phyloP scores from a whole-genome alignment of 495 filamentous ascomycete species.

The Hyaloscypha variabilis region DNA sequence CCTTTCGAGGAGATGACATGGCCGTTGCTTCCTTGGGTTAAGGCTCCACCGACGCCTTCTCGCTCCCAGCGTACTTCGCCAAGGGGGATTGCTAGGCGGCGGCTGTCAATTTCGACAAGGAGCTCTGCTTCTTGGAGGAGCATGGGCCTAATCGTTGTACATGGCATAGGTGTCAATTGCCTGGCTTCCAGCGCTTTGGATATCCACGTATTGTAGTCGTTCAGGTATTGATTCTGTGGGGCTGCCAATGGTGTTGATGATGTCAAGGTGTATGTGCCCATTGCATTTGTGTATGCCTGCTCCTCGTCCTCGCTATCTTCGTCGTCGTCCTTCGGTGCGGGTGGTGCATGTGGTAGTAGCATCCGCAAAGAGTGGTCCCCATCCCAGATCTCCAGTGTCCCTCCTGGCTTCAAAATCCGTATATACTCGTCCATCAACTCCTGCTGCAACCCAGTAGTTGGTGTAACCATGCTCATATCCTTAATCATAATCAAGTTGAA shows the following conservation, averaged over 20 bases:
- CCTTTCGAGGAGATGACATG: slow-evolving; percentile 31
- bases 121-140: slow-evolving; percentile 77
- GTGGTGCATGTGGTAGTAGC: slow-evolving; percentile 73
- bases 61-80: slow-evolving; percentile 89
- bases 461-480: slow-evolving; percentile 72
- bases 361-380: slow-evolving; percentile 77
- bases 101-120: slow-evolving; percentile 69
- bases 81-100: slow-evolving; percentile 82
- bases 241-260: slow-evolving; percentile 78
- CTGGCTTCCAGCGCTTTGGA: slow-evolving; percentile 73
- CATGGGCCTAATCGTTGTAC: slow-evolving; percentile 74
- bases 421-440: slow-evolving; percentile 73
- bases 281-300: slow-evolving; percentile 61
- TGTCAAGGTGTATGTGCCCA: slow-evolving; percentile 82
- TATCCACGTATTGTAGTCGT: slow-evolving; percentile 83
- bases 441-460: slow-evolving; percentile 63
- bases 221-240: slow-evolving; percentile 77
- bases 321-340: slow-evolving; percentile 34
- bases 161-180: slow-evolving; percentile 74
- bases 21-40: slow-evolving; percentile 42
- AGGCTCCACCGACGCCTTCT: slow-evolving; percentile 62
- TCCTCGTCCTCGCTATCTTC: slow-evolving; percentile 53
- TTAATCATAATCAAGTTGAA: slow-evolving; percentile 93
- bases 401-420: slow-evolving; percentile 76
- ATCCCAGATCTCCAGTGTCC: slow-evolving; percentile 86